These are phyloP conservation scores for Populus pruinosa DNA, from an alignment of 345 rosid species.

Conservation along the genomic window DNA sequence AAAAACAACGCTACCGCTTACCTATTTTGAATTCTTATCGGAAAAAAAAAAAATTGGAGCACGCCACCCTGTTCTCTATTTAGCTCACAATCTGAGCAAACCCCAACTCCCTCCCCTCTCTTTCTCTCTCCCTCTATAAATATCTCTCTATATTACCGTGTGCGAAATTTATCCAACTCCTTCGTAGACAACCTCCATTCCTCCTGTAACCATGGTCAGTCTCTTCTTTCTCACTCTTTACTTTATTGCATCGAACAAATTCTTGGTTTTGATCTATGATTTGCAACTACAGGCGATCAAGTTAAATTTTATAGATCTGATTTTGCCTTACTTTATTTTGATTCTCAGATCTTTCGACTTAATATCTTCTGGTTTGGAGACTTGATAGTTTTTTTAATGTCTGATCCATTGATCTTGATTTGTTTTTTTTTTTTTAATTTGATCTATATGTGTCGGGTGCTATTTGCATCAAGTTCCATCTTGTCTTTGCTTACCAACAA, in stretches of 20 bases:
- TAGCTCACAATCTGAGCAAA: background rate
- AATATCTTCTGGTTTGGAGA: background rate
- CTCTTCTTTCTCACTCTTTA: background rate
- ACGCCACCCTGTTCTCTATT: background rate
- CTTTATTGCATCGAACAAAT: background rate
- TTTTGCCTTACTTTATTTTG: background rate
- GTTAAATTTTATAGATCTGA: background rate
- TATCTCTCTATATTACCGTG: background rate
- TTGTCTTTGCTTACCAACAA: background rate
- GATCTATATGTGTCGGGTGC: background rate
- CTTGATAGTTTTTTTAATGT: too few species aligned
- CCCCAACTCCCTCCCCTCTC: background rate
- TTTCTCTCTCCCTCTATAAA: background rate
- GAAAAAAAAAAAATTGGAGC: background rate
- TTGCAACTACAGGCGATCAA: background rate
- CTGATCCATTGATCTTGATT: background rate
- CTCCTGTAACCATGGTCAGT: slow-evolving; percentile 5
- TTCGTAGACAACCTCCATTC: background rate
- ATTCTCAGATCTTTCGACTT: background rate
- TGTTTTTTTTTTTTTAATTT: background rate
- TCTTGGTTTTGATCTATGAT: slow-evolving; percentile 11
- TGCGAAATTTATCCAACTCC: background rate
- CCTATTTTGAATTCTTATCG: slow-evolving; percentile 11
- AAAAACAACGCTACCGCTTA: too few species aligned
- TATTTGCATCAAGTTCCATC: background rate